A percentile compares a stretch with the other conserved stretches of the same genome.
Evolutionary conservation across 352 stramenopile genomes (phyloP).

Genomic region (Pythium plurisporium): DNA sequence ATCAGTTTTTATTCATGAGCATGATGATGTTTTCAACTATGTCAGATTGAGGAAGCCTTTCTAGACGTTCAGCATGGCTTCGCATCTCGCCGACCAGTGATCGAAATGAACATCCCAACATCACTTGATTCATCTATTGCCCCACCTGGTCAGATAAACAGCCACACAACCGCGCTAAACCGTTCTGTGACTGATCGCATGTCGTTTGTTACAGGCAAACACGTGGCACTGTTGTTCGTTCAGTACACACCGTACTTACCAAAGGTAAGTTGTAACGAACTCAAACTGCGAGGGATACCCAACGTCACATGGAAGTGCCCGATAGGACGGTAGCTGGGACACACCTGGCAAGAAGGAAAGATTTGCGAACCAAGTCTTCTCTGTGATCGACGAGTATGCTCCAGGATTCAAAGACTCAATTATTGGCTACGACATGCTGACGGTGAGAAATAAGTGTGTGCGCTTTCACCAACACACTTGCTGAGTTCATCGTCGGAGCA

Average conservation of each 20-base stretch:
- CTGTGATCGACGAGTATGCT: constrained; percentile 82
- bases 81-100: constrained; percentile 69
- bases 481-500: constrained; percentile 21
- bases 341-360: constrained; percentile 66
- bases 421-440: constrained; percentile 84
- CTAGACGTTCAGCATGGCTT: constrained; percentile 71
- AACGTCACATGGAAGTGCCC: not conserved
- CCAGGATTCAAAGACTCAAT: constrained; percentile 84
- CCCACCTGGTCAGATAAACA: constrained; percentile 38
- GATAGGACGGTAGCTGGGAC: constrained; percentile 72
- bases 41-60: constrained; percentile 82
- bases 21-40: not conserved
- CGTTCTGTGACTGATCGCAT: not conserved
- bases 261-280: constrained; percentile 32
- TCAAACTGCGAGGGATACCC: not conserved
- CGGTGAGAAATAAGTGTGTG: constrained; percentile 41
- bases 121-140: constrained; percentile 77
- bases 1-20: not conserved
- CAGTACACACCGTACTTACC: constrained; percentile 89
- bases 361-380: constrained; percentile 84
- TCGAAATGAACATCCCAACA: constrained; percentile 91
- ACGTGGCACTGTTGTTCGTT: constrained; percentile 88
- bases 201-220: constrained; percentile 47
- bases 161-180: not conserved
- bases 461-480: not conserved